Percentiles rank a stretch among this genome's conserved stretches.
phyloP scores from a whole-genome alignment of 164 flowering plant genomes.

The Nelumbo lutea region DNA sequence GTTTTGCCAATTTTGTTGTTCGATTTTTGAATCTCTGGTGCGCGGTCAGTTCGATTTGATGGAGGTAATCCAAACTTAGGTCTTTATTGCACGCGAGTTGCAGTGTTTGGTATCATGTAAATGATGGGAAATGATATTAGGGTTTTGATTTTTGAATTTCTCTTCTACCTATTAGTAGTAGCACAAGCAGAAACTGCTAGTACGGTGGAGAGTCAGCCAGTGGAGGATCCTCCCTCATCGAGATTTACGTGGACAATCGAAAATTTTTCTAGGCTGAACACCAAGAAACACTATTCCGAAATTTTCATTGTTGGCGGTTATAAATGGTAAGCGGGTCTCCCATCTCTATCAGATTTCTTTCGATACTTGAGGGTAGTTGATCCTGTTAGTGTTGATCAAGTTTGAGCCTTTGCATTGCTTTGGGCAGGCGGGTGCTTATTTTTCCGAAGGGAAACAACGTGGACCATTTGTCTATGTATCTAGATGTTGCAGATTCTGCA shows the following conservation, averaged over 20 bases:
- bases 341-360: neutral
- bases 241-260: slow-evolving; percentile 73
- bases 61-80: slow-evolving; percentile 10
- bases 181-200: slow-evolving; percentile 52
- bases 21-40: slow-evolving; percentile 11
- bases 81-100: neutral
- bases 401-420: neutral
- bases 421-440: slow-evolving; percentile 63
- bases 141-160: slow-evolving; percentile 10
- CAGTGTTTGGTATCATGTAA: neutral
- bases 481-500: slow-evolving; percentile 71
- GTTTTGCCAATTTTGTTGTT: slow-evolving; percentile 2
- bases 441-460: slow-evolving; percentile 85
- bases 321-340: slow-evolving; percentile 46
- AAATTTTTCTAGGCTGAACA: slow-evolving; percentile 59
- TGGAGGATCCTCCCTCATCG: slow-evolving; percentile 59
- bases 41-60: neutral
- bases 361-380: neutral
- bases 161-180: slow-evolving; percentile 16
- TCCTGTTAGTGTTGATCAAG: neutral
- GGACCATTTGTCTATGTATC: slow-evolving; percentile 73
- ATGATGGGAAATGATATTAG: slow-evolving; percentile 7
- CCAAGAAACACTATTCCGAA: slow-evolving; percentile 74
- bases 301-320: slow-evolving; percentile 56
- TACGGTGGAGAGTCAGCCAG: slow-evolving; percentile 57